Evolutionary conservation across 495 filamentous ascomycete species (phyloP), one percentile per base, ranked within the genome.

Genomic region (Jackrogersella multiformis): DNA sequence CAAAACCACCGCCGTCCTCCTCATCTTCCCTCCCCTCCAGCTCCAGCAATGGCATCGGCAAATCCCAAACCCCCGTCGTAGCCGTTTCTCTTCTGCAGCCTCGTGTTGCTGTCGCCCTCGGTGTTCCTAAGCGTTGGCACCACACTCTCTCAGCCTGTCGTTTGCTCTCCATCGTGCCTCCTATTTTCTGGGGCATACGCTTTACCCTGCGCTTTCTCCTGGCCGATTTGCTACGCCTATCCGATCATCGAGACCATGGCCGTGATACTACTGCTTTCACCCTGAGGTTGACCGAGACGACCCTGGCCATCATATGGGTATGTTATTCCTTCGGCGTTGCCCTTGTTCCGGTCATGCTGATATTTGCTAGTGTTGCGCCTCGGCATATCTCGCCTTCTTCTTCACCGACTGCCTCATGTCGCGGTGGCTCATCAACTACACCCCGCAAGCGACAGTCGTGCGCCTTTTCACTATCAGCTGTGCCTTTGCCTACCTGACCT

Each of bases 341-440:
- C 24, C 1, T 51, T 20, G 26, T 28, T 44, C 16, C 36, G 57
- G 21, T n/a, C 16, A 30, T 48, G 28, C 2, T 55, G 28, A 9
- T 32, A 58, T 30, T 49, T 12, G 32, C 20, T 23, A 94, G 92
- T 93, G 92, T 81, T 85, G 82, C 74, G 88, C 90, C 76, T 92
- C 91, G 36, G 92, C 88, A 49, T 93, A 93, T 77, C 85, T 95
- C 74, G 92, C 90, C 57, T 95, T 93, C 77, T 90, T 93, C 78
- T 94, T 95, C 77, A 93, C 91, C 61, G 92, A 96, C 79, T 92
- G 91, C 77, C 88, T 95, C 73, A 96, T 96, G 92, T 93, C 90
- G 65, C 88, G 92, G 74, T 95, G 92, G 92, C 90, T 96, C 73
- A 79, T 96, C 58, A 90, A 92, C 75, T 96, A 95, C 81, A 94